Base-by-base conservation (phyloP, 768 basidiomycete species). In the Austroboletus festivus region DNA sequence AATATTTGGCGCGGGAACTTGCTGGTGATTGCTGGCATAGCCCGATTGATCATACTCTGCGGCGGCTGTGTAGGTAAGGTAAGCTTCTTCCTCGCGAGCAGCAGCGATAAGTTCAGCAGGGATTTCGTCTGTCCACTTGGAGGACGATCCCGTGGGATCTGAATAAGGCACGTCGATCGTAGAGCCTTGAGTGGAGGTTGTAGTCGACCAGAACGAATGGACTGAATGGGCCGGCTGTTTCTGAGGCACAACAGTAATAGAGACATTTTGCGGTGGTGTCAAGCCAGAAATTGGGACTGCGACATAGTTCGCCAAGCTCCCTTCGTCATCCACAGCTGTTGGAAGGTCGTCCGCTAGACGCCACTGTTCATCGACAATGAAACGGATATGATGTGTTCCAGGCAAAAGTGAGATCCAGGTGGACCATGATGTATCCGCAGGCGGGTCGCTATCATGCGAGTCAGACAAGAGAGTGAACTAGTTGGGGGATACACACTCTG, bases 271-370 rank as follows among this genome's bases (percentile, higher is more conserved):
- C 39, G 67, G 65, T 0, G 67, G 69, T 6, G 68, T 64, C 20
- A 65, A 42, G 19, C 61, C 66, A 46, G 66, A 69, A 30, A 68
- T 64, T 1, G 67, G 55, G 42, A 71, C 61, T 38, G 86, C 83
- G 49, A 98, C 84, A 64, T 95, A 97, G 71, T 98, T 98, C 45
- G 95, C 91, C 38, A 98, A 75, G 22, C 86, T 87, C 26, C 95
- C 95, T 59, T 93, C 89, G 63, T 97, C 93, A 62, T 93, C 92
- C 40, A 94, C 92, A 1, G 92, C 92, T 21, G 87, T 85, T 6
- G 89, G 87, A n/a, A 85, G 76, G 54, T 89, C 82, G 54, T 85
- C 78, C 3, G 86, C 80, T 7, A 87, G 81, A 52, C 86, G 81
- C 83, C 86, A 92, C 39, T 83, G 79, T 40, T 87, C 89, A 65